Base-by-base conservation (phyloP, 2,329 filamentous ascomycete genomes). In the Sphaerulina musiva region DNA sequence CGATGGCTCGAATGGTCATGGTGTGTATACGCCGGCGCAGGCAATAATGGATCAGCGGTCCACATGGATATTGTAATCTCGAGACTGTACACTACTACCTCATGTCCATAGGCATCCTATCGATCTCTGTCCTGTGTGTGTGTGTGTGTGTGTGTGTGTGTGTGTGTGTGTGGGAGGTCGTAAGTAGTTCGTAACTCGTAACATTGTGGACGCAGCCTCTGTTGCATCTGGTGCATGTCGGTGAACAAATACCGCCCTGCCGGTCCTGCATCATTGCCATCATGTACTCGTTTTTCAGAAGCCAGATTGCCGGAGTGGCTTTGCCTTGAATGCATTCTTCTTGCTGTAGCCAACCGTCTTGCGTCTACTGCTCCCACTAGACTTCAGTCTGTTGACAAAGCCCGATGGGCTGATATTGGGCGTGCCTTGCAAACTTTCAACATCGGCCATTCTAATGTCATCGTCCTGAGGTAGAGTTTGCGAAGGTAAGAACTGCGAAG, bases 361-460 rank as follows among this genome's bases (percentile, higher is more conserved):
- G 36, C 51, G 51, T 36, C 41, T 53, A 38, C 44, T 47, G 44
- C 39, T 38, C n/a, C 48, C 48, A 29, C 48, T 51, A 6, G 45
- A 47, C 31, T 47, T 53, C 14, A 47, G 39, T 41, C 39, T 41
- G 14, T 48, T 44, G 14, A 48, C 26, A 11, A 53, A 53, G n/a
- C 42, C 44, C 17, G 44, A 31, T 6, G 51, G 45, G 12, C 43
- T 40, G 31, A 53, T 23, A 14, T 39, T 47, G 10, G 51, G 51
- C 8, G 23, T 53, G 26, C 51, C 51, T 17, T 48, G 43, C 51
- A 53, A 36, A 14, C 51, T 53, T 20, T 53, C 45, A 11, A 42
- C 44, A 38, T 53, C 51, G 12, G 20, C 32, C 38, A 23, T 53
- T 10, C 17, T 29, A n/a, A 48, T 23, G 9, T 42, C 45, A 6